Evolutionary conservation across 2,329 filamentous ascomycete species (phyloP), one percentile per base, ranked within the genome.

Genomic region (Microcyclosporella mali): DNA sequence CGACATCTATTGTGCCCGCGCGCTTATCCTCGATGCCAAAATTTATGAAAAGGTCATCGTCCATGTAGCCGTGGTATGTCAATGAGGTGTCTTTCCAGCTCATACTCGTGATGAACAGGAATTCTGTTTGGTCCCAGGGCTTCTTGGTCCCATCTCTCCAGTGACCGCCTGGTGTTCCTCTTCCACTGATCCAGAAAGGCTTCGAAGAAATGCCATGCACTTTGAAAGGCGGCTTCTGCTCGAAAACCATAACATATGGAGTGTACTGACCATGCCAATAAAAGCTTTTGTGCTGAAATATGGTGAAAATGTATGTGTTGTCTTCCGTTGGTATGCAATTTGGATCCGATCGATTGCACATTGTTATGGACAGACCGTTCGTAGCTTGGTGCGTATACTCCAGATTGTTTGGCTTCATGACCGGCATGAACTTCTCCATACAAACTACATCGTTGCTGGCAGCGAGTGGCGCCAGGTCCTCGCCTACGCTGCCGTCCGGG

Each of bases 371-470:
- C 0, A 79, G 63, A 2, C 74, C 76, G 55, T 80, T 80, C 12
- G 75, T 78, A 4, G 76, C 71, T 57, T 80, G 76, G 52, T 79
- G 77, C 16, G 78, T 68, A 0, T 67, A 73, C 53, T 78, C 73
- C 21, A 25, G 21, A 25, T 25, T 18, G 29, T 43, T 38, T n/a
- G 15, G 27, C n/a, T 38, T 19, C 15, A 21, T 4, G 3, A n/a
- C 8, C 9, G 44, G 44, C 40, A 47, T 43, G 33, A 66, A 40
- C 14, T 57, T 49, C 0, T 75, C 73, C 37, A 78, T 60, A 50
- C 77, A 79, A 17, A 56, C 50, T 9, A 25, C 21, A 6, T 63
- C 56, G 44, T 79, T 76, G 1, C 53, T 52, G 1, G 38, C 43
- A 0, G 51, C 47, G 0, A 57, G 42, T 1, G 63, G 58, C 1